Conservation (phyloP, 352 stramenopile genomes). For the Pythium rhizo-oryzae region DNA sequence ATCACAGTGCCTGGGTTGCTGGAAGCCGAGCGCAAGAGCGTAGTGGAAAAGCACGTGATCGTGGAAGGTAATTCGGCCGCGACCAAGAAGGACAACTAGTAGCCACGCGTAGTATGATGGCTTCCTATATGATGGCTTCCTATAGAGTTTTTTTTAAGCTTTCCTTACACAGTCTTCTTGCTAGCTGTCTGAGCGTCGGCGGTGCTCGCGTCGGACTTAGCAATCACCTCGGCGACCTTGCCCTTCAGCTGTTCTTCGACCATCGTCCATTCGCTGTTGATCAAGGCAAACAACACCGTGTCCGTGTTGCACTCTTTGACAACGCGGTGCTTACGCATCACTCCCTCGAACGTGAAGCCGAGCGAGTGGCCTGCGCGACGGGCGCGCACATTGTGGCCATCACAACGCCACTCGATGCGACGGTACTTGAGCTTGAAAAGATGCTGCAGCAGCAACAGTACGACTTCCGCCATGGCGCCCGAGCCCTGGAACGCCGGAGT, state of each 20-base stretch:
- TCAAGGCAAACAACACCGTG: conserved; percentile 80
- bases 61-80: not conserved
- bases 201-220: conserved; percentile 8
- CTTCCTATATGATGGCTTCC: conserved; percentile 6
- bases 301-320: conserved; percentile 86
- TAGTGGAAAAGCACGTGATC: not conserved
- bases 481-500: conserved; percentile 72
- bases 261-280: conserved; percentile 87
- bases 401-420: conserved; percentile 86
- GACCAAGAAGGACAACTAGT: conserved; percentile 20
- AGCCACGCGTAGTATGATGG: not conserved
- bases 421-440: conserved; percentile 83
- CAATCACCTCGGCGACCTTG: conserved; percentile 20
- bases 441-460: conserved; percentile 72
- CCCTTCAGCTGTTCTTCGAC: conserved; percentile 64
- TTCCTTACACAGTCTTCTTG: conserved; percentile 44
- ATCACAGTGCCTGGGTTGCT: conserved; percentile 21
- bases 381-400: conserved; percentile 87
- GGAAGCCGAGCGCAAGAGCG: not conserved
- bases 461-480: conserved; percentile 49
- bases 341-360: conserved; percentile 88
- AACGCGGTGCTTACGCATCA: conserved; percentile 87
- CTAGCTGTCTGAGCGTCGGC: conserved; percentile 1
- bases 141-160: conserved; percentile 14
- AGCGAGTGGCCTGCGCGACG: conserved; percentile 75